Base-by-base conservation (phyloP, 805 yeast species). In the Schizosaccharomyces japonicus region DNA sequence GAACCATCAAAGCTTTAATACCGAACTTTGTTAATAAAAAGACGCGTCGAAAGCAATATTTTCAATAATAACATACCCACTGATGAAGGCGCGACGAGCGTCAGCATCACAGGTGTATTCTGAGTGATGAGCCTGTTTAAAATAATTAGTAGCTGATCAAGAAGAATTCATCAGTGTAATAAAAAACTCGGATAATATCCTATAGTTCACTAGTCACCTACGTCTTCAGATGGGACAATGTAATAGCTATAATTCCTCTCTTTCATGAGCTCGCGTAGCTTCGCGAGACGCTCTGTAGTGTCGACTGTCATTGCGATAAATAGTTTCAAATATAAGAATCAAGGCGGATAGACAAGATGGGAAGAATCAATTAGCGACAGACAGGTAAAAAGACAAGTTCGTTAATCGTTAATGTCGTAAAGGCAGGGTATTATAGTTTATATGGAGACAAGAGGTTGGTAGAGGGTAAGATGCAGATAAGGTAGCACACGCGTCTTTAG, bases 1-100 rank as follows among this genome's bases (percentile, higher is more conserved):
- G 87, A 76, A 0, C 96, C 98, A 10, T 87, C 78, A 63, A 87
- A 87, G 0, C 68, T 36, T n/a, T n/a, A n/a, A n/a, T n/a, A n/a
- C n/a, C n/a, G n/a, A n/a, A n/a, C n/a, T 49, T 48, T 27, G 33
- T 26, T 7, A 15, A 17, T 45, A 19, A 13, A 6, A 6, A 11
- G 17, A 15, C 34, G n/a, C 7, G 31, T 3, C 15, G 13, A 15
- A 10, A 49, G 84, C 13, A 4, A 34, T 34, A 36, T n/a, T 36
- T 10, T n/a, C 4, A 3, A 17, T 5, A 8, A 15, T 5, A 4
- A 17, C 42, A 36, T 36, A 36, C 42, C 42, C 95, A 5, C 85
- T 71, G 26, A 87, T 78, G 55, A 70, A 87, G 48, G 73, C 78
- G 49, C 95, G 68, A 54, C 95, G 72, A 58, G 78, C 81, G 60